Evolutionary conservation across 1,139 yeast species (phyloP).

Genomic region (Candida anutae): DNA sequence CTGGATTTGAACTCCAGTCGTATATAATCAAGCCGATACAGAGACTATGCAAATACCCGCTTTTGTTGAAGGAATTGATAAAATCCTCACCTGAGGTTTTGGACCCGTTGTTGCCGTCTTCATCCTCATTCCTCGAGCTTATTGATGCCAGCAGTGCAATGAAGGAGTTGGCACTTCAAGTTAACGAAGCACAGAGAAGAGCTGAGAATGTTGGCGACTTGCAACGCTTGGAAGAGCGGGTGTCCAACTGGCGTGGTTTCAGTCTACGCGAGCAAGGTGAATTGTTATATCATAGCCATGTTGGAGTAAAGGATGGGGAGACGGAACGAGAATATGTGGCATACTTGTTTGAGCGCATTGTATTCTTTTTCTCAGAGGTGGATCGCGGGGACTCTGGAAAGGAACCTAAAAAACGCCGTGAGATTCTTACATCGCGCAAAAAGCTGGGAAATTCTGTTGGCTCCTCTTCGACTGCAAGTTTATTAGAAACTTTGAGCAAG

Average conservation of each 20-base stretch:
- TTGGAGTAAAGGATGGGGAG: constrained; percentile 69
- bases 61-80: constrained; percentile 66
- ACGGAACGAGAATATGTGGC: constrained; percentile 85
- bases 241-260: constrained; percentile 93
- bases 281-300: constrained; percentile 67
- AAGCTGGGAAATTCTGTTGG: constrained; percentile 27
- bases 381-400: constrained; percentile 15
- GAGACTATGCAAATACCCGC: constrained; percentile 87
- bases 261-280: constrained; percentile 79
- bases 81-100: constrained; percentile 42
- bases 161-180: constrained; percentile 66
- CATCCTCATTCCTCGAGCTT: constrained; percentile 62
- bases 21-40: constrained; percentile 91
- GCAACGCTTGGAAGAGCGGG: constrained; percentile 62
- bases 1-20: constrained; percentile 84
- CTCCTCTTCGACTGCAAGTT: constrained; percentile 28
- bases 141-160: constrained; percentile 58
- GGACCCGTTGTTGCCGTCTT: constrained; percentile 29
- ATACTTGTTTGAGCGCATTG: constrained; percentile 79
- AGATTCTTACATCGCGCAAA: constrained; percentile 33
- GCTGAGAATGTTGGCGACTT: constrained; percentile 77
- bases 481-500: constrained; percentile 26
- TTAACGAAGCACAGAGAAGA: constrained; percentile 90
- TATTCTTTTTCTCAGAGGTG: constrained; percentile 64
- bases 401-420: constrained; percentile 24